Base-by-base conservation (phyloP, 2,329 filamentous ascomycete species). In the Alternaria novae-zelandiae region DNA sequence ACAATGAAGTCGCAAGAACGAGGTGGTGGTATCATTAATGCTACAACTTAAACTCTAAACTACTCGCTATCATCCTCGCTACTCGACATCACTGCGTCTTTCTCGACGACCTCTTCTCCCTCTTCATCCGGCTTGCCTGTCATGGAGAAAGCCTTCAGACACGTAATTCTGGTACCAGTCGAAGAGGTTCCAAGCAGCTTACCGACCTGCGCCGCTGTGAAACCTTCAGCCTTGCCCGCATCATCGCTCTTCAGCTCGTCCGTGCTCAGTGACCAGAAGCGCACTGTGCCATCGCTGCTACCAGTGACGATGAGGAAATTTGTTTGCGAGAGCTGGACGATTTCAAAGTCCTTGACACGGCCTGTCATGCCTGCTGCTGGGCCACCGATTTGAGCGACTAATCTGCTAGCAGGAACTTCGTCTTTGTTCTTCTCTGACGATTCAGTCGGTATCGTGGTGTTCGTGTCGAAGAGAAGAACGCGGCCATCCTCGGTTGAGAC, bases 401-500 rank as follows among this genome's bases (percentile, higher is more conserved):
- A 77, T 47, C 79, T 78, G 57, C 83, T 84, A 72, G 88, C 87
- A 43, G 91, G 91, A 20, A 88, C 84, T 3, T 83, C 82, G 20
- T 81, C 79, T 26, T 84, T 81, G 13, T 84, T 82, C 11, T 79
- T 77, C 21, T 79, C 75, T 28, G 70, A 54, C 8, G 61, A 53
- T 23, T 60, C 44, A 51, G 58, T 69, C 11, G 71, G 65, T 6
- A 88, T 71, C 64, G 87, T 83, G 10, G 82, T 81, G 51, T 83
- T 85, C 2, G 93, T 94, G 41, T 91, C 90, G 78, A 93, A 97
- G 78, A 98, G 93, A 55, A 97, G 75, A 36, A 98, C 86, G 56
- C 92, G 86, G 1, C 96, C 96, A 77, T 98, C 95, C 78, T 98
- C 96, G 0, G 96, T 97, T 2, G 93, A 93, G 1, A 96, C 84